Evolutionary conservation across 805 yeast species (phyloP).

Genomic region (Candida chauliodis): DNA sequence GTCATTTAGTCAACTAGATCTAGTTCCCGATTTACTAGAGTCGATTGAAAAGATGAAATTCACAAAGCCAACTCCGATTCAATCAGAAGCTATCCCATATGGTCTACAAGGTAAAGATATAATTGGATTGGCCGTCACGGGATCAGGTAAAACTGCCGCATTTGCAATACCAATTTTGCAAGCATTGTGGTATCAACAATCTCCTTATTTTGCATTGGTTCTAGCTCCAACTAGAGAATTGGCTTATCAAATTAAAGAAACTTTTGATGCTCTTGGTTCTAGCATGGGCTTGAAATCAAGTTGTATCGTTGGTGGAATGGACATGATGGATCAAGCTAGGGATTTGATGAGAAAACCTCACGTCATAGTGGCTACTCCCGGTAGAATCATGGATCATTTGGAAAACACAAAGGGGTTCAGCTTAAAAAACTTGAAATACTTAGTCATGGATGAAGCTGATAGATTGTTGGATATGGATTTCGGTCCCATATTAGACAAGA

Average conservation of each 20-base stretch:
- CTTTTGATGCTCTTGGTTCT: conserved; percentile 90
- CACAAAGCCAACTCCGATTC: conserved; percentile 89
- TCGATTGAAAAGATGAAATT: conserved; percentile 74
- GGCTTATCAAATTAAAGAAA: conserved; percentile 86
- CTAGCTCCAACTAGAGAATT: conserved; percentile 83
- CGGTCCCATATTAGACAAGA: conserved; percentile 89
- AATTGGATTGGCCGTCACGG: conserved; percentile 95
- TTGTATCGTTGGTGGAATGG: conserved; percentile 97
- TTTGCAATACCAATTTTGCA: conserved; percentile 95
- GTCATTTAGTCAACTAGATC: conserved; percentile 54
- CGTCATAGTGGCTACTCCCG: conserved; percentile 93
- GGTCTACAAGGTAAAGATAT: conserved; percentile 89
- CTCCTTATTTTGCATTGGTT: conserved; percentile 85
- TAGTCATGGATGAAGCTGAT: conserved; percentile 97
- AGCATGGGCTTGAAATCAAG: conserved; percentile 88
- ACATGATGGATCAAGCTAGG: conserved; percentile 95
- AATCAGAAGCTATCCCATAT: conserved; percentile 84
- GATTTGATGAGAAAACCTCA: conserved; percentile 94
- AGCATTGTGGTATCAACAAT: conserved; percentile 82
- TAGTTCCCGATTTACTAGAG: conserved; percentile 76
- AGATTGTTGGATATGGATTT: conserved; percentile 93
- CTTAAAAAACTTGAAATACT: conserved; percentile 68
- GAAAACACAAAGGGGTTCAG: conserved; percentile 90
- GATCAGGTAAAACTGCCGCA: conserved; percentile 98
- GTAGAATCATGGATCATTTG: conserved; percentile 87